Percentiles rank a stretch among this genome's conserved stretches.
Conservation (phyloP, 176 grass and related monocot genomes). For the Avena insularis region DNA sequence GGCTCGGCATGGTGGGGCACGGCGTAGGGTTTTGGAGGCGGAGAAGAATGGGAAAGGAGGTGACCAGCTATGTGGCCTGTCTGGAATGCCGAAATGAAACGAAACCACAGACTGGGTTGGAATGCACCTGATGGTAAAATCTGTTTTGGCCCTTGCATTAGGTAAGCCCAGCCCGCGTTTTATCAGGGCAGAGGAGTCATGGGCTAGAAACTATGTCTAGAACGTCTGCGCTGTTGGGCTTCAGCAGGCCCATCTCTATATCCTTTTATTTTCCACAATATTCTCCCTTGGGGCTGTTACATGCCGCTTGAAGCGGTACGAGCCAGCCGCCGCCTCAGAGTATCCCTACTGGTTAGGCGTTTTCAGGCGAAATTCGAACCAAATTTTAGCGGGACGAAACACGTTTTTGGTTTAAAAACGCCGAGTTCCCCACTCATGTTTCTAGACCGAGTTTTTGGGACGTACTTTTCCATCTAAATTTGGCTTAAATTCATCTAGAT, state of each 20-base stretch:
- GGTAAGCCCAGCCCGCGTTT: background rate
- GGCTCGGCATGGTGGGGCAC: constrained; percentile 41
- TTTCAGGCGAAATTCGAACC: no score
- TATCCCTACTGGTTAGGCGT: no score
- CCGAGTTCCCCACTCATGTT: no score
- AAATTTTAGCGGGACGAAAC: no score
- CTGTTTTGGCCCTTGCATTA: background rate
- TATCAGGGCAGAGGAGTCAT: background rate
- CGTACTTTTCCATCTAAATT: no score
- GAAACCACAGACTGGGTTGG: background rate
- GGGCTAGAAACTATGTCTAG: background rate
- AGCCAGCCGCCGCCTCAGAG: no score
- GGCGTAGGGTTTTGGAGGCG: constrained; percentile 47
- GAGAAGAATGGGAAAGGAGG: constrained; percentile 15
- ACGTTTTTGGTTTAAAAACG: no score
- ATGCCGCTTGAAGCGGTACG: no score
- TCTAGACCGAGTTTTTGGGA: no score
- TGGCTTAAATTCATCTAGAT: no score
- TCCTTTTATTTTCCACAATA: no score
- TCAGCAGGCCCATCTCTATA: background rate
- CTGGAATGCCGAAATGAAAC: constrained; percentile 20
- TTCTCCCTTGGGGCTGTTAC: no score
- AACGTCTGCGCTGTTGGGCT: background rate
- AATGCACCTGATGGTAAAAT: background rate
- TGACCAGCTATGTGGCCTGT: constrained; percentile 13